A percentile compares a stretch with the other conserved stretches of the same genome.
Evolutionary conservation across 441 rosid genomes (phyloP).

Genomic region (Adansonia grandidieri): DNA sequence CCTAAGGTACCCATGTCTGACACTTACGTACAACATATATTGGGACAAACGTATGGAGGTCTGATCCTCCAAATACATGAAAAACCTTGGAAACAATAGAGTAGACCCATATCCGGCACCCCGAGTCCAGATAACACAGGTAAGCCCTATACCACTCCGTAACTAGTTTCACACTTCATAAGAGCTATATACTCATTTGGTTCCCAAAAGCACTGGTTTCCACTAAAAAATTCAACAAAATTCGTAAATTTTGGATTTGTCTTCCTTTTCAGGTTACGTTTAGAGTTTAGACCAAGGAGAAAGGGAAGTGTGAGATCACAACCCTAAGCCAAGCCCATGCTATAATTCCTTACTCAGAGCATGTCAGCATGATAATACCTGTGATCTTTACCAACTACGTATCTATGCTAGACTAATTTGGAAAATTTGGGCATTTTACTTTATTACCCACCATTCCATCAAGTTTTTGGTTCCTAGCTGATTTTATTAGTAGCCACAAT

Average conservation of each 20-base stretch:
- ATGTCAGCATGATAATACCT: neutral
- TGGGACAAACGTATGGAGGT: no score
- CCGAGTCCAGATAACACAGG: no score
- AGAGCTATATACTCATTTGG: neutral
- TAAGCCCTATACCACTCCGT: neutral
- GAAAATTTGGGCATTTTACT: neutral
- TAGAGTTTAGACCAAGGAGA: neutral
- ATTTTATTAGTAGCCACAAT: neutral
- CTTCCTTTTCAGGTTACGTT: neutral
- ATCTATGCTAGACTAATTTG: neutral
- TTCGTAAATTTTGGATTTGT: neutral
- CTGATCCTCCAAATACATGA: neutral
- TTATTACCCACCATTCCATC: neutral
- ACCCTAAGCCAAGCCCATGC: neutral
- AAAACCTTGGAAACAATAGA: neutral
- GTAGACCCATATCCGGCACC: no score
- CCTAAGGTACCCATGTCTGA: no score
- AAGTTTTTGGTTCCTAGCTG: neutral
- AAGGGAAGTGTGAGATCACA: neutral
- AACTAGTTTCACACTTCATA: neutral
- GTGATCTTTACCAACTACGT: neutral
- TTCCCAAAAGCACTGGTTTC: neutral
- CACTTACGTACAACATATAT: no score
- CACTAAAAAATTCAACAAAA: neutral
- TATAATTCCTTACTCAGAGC: neutral